Conservation (phyloP, 495 filamentous ascomycete species). For the Aspergillus indologenus region DNA sequence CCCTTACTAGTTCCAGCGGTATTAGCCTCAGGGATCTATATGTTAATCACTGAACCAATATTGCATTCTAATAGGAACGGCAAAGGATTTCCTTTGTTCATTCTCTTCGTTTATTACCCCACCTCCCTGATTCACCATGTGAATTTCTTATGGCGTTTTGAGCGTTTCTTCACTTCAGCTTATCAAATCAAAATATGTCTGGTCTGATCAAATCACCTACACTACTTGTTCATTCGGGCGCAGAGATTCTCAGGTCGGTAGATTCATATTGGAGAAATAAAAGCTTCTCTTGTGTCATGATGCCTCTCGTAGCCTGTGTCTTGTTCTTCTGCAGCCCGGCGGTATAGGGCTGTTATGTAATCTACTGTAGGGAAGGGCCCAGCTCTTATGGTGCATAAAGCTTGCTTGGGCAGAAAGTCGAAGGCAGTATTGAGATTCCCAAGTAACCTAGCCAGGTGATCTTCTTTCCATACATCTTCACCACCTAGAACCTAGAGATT, state of each 20-base stretch:
- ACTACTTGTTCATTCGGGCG: not conserved
- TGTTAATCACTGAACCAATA: constrained; percentile 1
- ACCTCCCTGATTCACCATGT: constrained; percentile 18
- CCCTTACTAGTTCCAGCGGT: constrained; percentile 13
- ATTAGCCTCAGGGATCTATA: not conserved
- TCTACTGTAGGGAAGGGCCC: too few relatives aligned
- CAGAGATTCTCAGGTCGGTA: not conserved
- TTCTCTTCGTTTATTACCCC: constrained; percentile 12
- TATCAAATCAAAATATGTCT: constrained; percentile 15
- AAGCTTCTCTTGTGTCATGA: constrained; percentile 1
- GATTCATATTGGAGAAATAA: constrained; percentile 11
- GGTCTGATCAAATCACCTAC: constrained; percentile 7
- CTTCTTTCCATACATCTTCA: too few relatives aligned
- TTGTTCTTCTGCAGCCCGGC: not conserved
- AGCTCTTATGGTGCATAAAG: too few relatives aligned
- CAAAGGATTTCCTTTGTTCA: constrained; percentile 13
- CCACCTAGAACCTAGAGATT: too few relatives aligned
- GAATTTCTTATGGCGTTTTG: constrained; percentile 31
- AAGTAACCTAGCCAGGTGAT: too few relatives aligned
- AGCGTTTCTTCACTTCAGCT: constrained; percentile 25
- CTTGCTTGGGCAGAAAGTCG: too few relatives aligned
- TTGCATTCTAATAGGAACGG: constrained; percentile 15
- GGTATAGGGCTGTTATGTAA: too few relatives aligned
- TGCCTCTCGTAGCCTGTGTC: not conserved
- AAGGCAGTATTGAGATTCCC: too few relatives aligned